phyloP scores from a whole-genome alignment of 148 eudicot species.

The Nepenthes gracilis region DNA sequence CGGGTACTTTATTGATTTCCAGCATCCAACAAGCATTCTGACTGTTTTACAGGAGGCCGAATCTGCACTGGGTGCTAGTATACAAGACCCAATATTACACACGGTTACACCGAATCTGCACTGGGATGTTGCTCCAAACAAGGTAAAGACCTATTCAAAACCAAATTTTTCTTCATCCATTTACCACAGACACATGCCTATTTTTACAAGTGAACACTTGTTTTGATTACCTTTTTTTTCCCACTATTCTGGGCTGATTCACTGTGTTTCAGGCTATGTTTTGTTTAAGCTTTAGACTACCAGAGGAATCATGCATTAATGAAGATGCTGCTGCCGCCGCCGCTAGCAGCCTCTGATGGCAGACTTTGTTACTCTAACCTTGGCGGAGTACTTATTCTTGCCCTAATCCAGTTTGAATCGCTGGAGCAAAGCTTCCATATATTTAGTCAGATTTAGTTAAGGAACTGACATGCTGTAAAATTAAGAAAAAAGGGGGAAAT shows the following conservation, averaged over 20 bases:
- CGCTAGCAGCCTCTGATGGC: conserved; percentile 6
- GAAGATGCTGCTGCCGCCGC: conserved; percentile 16
- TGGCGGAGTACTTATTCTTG: neutral
- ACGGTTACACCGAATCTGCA: too few species aligned
- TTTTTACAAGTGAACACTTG: neutral
- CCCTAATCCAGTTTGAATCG: neutral
- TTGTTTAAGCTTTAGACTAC: conserved; percentile 89
- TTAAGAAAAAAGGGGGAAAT: too few species aligned
- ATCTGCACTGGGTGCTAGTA: conserved; percentile 51
- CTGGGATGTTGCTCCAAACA: conserved; percentile 99
- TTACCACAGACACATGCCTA: neutral
- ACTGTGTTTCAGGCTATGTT: conserved; percentile 70
- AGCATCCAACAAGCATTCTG: too few species aligned
- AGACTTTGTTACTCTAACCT: neutral
- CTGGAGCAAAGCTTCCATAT: too few species aligned
- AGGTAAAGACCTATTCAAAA: conserved; percentile 27
- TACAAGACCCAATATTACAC: conserved; percentile 61
- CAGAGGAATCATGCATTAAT: conserved; percentile 60
- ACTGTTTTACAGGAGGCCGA: conserved; percentile 56
- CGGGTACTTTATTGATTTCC: neutral
- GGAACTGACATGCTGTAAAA: too few species aligned
- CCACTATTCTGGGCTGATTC: neutral
- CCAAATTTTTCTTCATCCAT: neutral
- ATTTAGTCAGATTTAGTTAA: too few species aligned
- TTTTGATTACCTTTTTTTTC: neutral